Evolutionary conservation across 2,329 filamentous ascomycete genomes (phyloP), one percentile per base, ranked within the genome.

Genomic region (Allantophomopsis lycopodina): DNA sequence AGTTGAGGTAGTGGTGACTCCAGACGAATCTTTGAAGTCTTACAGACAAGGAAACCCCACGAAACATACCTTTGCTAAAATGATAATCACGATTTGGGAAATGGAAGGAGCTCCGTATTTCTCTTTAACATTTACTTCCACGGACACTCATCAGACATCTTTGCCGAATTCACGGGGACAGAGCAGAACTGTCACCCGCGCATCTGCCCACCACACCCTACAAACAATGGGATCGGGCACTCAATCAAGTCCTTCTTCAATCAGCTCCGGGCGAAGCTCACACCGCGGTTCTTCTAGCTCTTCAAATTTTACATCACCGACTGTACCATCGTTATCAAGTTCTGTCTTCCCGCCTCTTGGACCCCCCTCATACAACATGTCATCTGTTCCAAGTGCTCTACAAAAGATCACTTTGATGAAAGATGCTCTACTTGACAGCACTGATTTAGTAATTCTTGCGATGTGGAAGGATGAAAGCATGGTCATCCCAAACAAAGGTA

Each of bases 391-490:
- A 0, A 80, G 80, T 0, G 64, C 81, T 11, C 66, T 86, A 17
- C 76, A 83, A 49, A 89, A 87, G 54, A 73, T 83, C 40, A 75
- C 73, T 7, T 65, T 78, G 38, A 74, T 89, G 62, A 88, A 87
- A 55, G 82, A 88, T 53, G 81, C 82, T 1, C 66, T 88, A 15
- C 61, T 89, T 6, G 81, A 86, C 52, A 83, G 76, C 32, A 83
- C 83, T 18, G 71, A 76, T 44, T 76, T 84, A 53, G 83, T 83
- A 0, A 79, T 85, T 16, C 63, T 87, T 35, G 79, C 80, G 17
- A 83, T 87, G 76, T 88, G 83, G 83, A 81, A 79, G 52, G 83
- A 89, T 47, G 75, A 80, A 39, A 80, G 73, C 36, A 76, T 86
- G 36, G 77, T 74, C 0, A 76, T 86, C 34, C 78, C 82, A 4